These are phyloP conservation scores for Anthostomella pinea DNA, from an alignment of 2,329 filamentous ascomycete genomes.

Conservation along the genomic window DNA sequence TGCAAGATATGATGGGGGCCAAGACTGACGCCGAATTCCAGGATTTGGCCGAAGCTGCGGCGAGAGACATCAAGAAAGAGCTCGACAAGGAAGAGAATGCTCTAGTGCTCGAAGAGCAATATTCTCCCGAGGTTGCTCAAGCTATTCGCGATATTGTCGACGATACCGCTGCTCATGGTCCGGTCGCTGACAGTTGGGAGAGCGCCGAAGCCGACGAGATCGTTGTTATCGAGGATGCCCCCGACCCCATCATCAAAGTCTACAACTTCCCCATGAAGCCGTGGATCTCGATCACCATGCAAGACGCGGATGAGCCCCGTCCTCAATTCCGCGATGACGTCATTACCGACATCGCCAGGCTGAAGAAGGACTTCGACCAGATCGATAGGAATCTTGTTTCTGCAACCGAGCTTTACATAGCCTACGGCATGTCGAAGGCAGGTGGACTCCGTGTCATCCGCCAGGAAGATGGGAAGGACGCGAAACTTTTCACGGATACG, in stretches of 20 bases:
- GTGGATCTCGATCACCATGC: constrained; percentile 84
- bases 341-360: constrained; percentile 86
- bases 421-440: constrained; percentile 90
- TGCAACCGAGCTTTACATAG: constrained; percentile 86
- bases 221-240: constrained; percentile 63
- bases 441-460: constrained; percentile 90
- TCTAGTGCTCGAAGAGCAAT: constrained; percentile 49
- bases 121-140: constrained; percentile 51
- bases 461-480: constrained; percentile 88
- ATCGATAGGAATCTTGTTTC: constrained; percentile 91
- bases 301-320: constrained; percentile 53
- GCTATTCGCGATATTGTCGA: constrained; percentile 50
- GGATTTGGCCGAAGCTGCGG: constrained; percentile 45
- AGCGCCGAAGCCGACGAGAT: constrained; percentile 73
- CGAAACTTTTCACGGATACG: constrained; percentile 86
- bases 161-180: constrained; percentile 55
- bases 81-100: constrained; percentile 54
- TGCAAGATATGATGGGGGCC: constrained; percentile 48
- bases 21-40: constrained; percentile 55
- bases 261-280: constrained; percentile 97
- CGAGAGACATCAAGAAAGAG: constrained; percentile 49
- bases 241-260: constrained; percentile 71
- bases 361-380: constrained; percentile 98
- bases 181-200: constrained; percentile 86
- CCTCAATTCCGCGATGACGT: constrained; percentile 72